A percentile compares a stretch with the other conserved stretches of the same genome.
These are phyloP conservation scores for Didymella pomorum DNA, from an alignment of 2,329 filamentous ascomycete genomes.

Conservation along the genomic window DNA sequence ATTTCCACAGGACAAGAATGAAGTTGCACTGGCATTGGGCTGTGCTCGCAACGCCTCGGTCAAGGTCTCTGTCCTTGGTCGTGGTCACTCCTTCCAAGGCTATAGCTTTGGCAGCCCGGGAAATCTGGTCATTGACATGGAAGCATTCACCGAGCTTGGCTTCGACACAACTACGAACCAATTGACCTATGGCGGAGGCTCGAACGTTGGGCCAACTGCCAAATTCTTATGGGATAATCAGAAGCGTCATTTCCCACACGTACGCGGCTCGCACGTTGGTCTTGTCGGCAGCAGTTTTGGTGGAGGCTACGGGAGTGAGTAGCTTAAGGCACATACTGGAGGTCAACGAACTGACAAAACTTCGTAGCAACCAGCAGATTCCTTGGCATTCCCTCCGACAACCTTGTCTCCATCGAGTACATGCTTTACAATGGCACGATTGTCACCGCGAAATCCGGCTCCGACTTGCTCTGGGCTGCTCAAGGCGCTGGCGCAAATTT, in stretches of 20 bases:
- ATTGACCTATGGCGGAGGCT: conserved; percentile 23
- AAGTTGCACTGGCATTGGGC: conserved; percentile 18
- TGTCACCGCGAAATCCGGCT: conserved; percentile 17
- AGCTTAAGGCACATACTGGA: no score
- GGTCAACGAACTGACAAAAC: background rate
- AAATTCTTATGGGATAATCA: conserved; percentile 21
- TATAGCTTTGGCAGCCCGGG: conserved; percentile 22
- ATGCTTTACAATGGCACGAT: conserved; percentile 24
- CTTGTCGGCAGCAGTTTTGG: conserved; percentile 17
- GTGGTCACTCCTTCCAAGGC: conserved; percentile 26
- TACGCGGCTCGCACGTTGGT: conserved; percentile 24
- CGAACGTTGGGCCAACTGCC: conserved; percentile 20
- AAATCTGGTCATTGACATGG: conserved; percentile 24
- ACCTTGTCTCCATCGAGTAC: conserved; percentile 23
- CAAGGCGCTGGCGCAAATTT: conserved; percentile 25
- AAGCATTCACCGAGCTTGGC: conserved; percentile 18
- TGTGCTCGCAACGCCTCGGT: conserved; percentile 24
- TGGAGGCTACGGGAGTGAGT: conserved; percentile 20
- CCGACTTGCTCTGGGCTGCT: conserved; percentile 24
- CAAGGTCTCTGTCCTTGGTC: conserved; percentile 21
- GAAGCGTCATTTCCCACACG: conserved; percentile 21
- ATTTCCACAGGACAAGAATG: conserved; percentile 18
- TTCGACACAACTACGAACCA: conserved; percentile 24
- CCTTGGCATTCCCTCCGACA: conserved; percentile 20
- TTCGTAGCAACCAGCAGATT: conserved; percentile 14